These are phyloP conservation scores for Teratosphaeria destructans DNA, from an alignment of 2,329 filamentous ascomycete species.

Conservation along the genomic window DNA sequence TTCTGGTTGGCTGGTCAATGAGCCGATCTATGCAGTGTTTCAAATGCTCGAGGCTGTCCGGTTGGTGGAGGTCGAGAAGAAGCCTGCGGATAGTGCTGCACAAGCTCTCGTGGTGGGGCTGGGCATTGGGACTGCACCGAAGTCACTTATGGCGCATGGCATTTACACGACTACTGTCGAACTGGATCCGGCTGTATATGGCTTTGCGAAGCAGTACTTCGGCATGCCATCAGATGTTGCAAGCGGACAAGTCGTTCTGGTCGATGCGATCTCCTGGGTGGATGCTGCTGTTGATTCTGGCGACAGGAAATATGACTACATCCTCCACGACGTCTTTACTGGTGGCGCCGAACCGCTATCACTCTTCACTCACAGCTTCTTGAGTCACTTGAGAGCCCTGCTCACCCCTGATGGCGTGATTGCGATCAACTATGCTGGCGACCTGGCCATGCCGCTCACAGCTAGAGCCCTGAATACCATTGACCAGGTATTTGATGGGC, in stretches of 20 bases:
- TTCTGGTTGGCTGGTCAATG: constrained; percentile 47
- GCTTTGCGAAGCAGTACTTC: constrained; percentile 77
- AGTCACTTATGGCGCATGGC: constrained; percentile 74
- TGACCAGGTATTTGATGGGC: constrained; percentile 64
- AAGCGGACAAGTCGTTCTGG: constrained; percentile 48
- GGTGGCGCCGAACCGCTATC: constrained; percentile 83
- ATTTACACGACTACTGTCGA: constrained; percentile 91
- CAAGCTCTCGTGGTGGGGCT: constrained; percentile 78
- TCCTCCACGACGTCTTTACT: constrained; percentile 96
- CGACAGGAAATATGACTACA: constrained; percentile 60
- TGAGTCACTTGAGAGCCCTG: constrained; percentile 58
- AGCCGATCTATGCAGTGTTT: constrained; percentile 94
- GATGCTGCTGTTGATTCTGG: constrained; percentile 34
- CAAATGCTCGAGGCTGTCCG: constrained; percentile 88
- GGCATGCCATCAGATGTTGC: constrained; percentile 65
- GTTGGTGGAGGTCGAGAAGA: constrained; percentile 50
- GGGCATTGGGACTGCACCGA: constrained; percentile 83
- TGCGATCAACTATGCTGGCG: constrained; percentile 94
- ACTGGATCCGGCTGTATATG: constrained; percentile 80
- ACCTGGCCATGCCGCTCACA: constrained; percentile 66
- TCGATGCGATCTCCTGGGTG: constrained; percentile 68
- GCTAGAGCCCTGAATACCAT: constrained; percentile 76
- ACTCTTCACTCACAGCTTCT: constrained; percentile 80
- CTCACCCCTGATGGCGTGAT: constrained; percentile 71
- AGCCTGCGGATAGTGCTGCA: constrained; percentile 26